Evolutionary conservation across 163 green algal species (phyloP), one percentile per base, ranked within the genome.

Genomic region (Volvox carteri): DNA sequence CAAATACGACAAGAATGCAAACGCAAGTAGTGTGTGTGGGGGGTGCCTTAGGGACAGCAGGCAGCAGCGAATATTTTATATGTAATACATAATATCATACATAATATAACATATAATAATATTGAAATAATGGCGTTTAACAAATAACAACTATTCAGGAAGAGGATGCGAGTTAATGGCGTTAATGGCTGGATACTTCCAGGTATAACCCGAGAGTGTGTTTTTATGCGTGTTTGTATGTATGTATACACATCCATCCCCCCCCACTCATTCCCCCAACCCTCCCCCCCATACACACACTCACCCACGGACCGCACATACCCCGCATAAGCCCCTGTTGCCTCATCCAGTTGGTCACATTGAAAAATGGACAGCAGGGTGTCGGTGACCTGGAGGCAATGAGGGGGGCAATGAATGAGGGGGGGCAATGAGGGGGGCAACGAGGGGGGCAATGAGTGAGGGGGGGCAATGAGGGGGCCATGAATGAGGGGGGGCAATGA

Each of bases 371-470:
- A 87, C 33, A 87, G 67, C 3, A 87, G 52, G 16, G 39, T 25
- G 48, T 87, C 81, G 28, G 81, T 87, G 1, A 86, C 78, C 78
- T 86, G 78, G 9, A 28, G 75, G 77, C 12, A 19, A n/a, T 21
- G 72, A 48, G n/a, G 72, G 39, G 19, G 41, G 42, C 8, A 41
- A 65, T 58, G 50, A 16, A 16, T n/a, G n/a, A n/a, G n/a, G n/a
- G n/a, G n/a, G n/a, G n/a, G n/a, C n/a, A n/a, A n/a, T n/a, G 56
- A 67, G 30, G 56, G 56, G 56, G 56, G 9, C 30, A 67, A 23
- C 16, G 19, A 23, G 56, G 56, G 14, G 56, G 56, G 56, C 19
- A 23, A 67, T 9, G 56, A n/a, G 56, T 67, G 19, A 67, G 56
- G 19, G 19, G 56, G 56, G 14, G 56, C 19, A 14, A 67, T 58